A percentile compares a stretch with the other conserved stretches of the same genome.
Conservation (phyloP, 2,329 filamentous ascomycete species). For the Leptographium flavum region DNA sequence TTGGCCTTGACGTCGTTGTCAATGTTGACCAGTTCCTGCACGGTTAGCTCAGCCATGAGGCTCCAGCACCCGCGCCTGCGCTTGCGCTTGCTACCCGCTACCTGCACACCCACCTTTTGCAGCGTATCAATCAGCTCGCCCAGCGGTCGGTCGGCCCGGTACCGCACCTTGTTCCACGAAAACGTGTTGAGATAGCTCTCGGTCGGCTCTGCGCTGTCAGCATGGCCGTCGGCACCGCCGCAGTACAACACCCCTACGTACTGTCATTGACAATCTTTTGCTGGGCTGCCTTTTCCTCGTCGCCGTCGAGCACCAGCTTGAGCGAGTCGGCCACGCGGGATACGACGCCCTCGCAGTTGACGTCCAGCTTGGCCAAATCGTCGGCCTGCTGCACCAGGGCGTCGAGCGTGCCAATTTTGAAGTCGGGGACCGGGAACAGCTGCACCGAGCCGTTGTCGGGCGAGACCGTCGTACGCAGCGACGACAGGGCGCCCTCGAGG, state of each 20-base stretch:
- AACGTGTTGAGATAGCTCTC: constrained; percentile 85
- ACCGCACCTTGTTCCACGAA: constrained; percentile 95
- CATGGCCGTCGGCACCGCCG: neutral
- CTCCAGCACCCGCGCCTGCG: too few species aligned
- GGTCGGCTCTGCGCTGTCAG: constrained; percentile 57
- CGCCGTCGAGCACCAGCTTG: constrained; percentile 66
- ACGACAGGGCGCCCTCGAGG: constrained; percentile 65
- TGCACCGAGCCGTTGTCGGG: constrained; percentile 62
- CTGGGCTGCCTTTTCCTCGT: constrained; percentile 67
- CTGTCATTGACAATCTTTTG: constrained; percentile 94
- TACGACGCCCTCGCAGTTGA: constrained; percentile 66
- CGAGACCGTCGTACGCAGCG: constrained; percentile 57
- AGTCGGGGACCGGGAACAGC: constrained; percentile 74
- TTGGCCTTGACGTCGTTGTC: constrained; percentile 95
- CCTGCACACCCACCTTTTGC: constrained; percentile 54
- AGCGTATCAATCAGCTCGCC: constrained; percentile 74
- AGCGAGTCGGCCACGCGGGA: constrained; percentile 80
- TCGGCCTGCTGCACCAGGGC: constrained; percentile 92
- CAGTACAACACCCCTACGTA: constrained; percentile 22
- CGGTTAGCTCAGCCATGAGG: neutral
- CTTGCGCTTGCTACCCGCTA: neutral
- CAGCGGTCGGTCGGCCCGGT: constrained; percentile 81
- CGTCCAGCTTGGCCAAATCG: constrained; percentile 78
- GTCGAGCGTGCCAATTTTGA: constrained; percentile 96
- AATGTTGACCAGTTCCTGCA: constrained; percentile 71